Conservation (phyloP, 2,329 filamentous ascomycete genomes). For the Verticillium klebahnii region DNA sequence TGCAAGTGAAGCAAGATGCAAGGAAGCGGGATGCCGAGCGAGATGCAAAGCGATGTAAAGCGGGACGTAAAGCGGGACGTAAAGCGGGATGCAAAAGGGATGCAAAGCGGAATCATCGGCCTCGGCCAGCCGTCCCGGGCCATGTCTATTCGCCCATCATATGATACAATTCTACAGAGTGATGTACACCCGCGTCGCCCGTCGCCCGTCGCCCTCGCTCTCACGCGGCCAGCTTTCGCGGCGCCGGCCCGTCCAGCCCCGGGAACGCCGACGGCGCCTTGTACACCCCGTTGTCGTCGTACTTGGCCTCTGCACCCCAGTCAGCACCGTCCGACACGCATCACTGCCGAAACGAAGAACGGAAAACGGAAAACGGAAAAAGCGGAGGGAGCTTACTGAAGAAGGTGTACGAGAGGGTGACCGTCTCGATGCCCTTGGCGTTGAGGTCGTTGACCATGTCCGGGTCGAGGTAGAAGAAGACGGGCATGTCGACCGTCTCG, state of each 20-base stretch:
- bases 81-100: too few species aligned
- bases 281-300: conserved; percentile 41
- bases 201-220: conserved; percentile 4
- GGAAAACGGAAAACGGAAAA: background rate
- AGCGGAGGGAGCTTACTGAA: conserved; percentile 70
- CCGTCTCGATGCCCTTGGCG: conserved; percentile 91
- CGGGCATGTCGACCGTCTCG: conserved; percentile 98
- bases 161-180: background rate
- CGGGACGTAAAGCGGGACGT: too few species aligned
- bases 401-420: conserved; percentile 95
- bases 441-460: conserved; percentile 88
- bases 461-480: conserved; percentile 98
- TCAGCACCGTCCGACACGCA: background rate
- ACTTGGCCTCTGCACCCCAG: conserved; percentile 33
- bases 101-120: background rate
- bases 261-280: conserved; percentile 25
- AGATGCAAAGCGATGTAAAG: too few species aligned
- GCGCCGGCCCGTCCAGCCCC: conserved; percentile 4
- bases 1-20: too few species aligned
- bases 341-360: background rate
- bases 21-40: too few species aligned
- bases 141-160: background rate
- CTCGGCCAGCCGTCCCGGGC: background rate
- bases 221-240: background rate
- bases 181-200: background rate